A percentile compares a stretch with the other conserved stretches of the same genome.
These are phyloP conservation scores for Debaryomycetaceae sp. DNA, from an alignment of 1,139 yeast species.

Conservation along the genomic window DNA sequence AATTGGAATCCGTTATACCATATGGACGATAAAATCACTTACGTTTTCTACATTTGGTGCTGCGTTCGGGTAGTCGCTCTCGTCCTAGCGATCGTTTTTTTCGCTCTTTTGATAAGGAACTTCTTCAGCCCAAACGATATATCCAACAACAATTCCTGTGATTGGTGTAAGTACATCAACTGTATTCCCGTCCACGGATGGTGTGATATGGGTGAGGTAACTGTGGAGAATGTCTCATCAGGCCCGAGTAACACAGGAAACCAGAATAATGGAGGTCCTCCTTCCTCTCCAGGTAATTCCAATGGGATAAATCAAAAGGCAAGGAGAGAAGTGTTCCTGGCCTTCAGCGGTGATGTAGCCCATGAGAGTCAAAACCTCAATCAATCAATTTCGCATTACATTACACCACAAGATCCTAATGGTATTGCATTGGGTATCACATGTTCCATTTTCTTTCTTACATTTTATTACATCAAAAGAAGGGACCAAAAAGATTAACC, in stretches of 20 bases:
- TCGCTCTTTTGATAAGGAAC: slow-evolving; percentile 46
- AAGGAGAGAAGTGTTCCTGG: background rate
- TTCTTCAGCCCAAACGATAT: slow-evolving; percentile 42
- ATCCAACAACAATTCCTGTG: slow-evolving; percentile 38
- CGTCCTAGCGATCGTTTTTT: slow-evolving; percentile 47
- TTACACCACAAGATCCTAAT: background rate
- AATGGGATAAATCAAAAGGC: background rate
- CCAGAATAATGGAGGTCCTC: background rate
- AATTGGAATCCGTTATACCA: slow-evolving; percentile 42
- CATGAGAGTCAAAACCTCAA: background rate
- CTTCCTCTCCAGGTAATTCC: background rate
- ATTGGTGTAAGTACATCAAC: slow-evolving; percentile 72
- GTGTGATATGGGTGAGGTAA: slow-evolving; percentile 61
- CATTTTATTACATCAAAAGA: background rate
- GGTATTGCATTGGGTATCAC: background rate
- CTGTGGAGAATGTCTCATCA: slow-evolving; percentile 17
- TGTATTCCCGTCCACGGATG: slow-evolving; percentile 72
- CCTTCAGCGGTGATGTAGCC: background rate
- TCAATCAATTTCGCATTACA: background rate
- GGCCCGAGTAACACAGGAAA: background rate
- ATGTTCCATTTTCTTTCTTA: background rate
- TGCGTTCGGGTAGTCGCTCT: slow-evolving; percentile 45
- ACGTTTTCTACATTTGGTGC: slow-evolving; percentile 47
- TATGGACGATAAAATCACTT: slow-evolving; percentile 30
- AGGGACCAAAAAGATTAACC: background rate